Percentiles rank a stretch among this genome's conserved stretches.
Conservation (phyloP, 768 basidiomycete genomes). For the Rhodosporidiobolus sp. region DNA sequence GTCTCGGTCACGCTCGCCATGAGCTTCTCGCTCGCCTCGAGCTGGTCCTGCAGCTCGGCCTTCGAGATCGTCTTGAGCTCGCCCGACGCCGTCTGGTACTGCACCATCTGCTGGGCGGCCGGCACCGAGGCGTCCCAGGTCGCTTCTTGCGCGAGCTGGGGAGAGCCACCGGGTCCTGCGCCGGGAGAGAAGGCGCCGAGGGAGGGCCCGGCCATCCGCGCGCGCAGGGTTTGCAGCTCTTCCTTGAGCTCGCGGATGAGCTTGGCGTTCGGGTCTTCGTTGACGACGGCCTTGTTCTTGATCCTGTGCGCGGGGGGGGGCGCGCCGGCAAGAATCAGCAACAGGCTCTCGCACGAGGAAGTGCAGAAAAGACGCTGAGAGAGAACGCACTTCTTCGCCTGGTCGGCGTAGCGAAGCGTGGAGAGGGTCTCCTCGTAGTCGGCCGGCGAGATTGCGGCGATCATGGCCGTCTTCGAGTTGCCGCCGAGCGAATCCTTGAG, state of each 20-base stretch:
- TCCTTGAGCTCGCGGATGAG: constrained; percentile 98
- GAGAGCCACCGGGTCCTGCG: constrained; percentile 6
- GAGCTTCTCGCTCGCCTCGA: constrained; percentile 89
- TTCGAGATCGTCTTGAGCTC: constrained; percentile 93
- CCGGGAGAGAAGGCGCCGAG: neutral
- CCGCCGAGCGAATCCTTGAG: constrained; percentile 94
- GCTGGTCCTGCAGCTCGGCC: constrained; percentile 93
- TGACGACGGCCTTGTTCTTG: constrained; percentile 98
- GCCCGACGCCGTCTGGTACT: constrained; percentile 88
- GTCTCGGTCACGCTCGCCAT: constrained; percentile 92
- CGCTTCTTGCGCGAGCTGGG: constrained; percentile 60
- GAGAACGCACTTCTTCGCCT: constrained; percentile 70
- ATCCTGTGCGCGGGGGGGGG: constrained; percentile 54
- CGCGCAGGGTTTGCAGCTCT: constrained; percentile 89
- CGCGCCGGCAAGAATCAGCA: neutral
- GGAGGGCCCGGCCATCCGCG: constrained; percentile 63
- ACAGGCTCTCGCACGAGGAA: neutral
- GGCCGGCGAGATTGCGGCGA: constrained; percentile 96
- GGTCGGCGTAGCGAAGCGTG: constrained; percentile 82
- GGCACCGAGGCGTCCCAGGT: constrained; percentile 83
- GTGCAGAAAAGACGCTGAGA: neutral
- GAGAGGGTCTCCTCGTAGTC: constrained; percentile 97
- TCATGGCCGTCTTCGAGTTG: constrained; percentile 98
- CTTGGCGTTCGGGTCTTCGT: constrained; percentile 99
- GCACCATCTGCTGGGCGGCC: constrained; percentile 90